Evolutionary conservation across 2,329 filamentous ascomycete species (phyloP).

Genomic region (Akanthomyces muscarius): DNA sequence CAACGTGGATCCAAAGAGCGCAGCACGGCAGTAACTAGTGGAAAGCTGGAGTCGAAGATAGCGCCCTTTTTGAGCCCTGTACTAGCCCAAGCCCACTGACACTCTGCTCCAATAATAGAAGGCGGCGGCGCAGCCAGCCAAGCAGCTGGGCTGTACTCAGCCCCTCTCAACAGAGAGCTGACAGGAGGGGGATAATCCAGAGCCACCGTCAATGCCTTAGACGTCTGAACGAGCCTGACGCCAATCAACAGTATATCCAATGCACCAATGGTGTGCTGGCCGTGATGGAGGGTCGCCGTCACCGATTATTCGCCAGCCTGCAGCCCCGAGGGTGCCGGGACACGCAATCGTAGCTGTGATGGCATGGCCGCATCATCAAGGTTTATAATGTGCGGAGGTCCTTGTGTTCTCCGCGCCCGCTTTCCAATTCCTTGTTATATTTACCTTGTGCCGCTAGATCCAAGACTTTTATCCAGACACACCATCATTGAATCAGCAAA

Average conservation of each 20-base stretch:
- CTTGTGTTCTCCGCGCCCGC: neutral
- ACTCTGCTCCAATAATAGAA: conserved; percentile 8
- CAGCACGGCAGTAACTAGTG: neutral
- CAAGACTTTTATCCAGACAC: neutral
- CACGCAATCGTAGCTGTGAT: conserved; percentile 10
- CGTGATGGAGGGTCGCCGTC: neutral
- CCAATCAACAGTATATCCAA: neutral
- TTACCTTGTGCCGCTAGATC: neutral
- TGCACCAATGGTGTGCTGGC: neutral
- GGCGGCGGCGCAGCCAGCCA: neutral
- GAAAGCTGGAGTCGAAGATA: neutral
- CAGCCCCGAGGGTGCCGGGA: neutral
- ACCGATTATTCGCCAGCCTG: conserved; percentile 4
- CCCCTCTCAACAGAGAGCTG: neutral
- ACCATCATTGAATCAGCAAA: neutral
- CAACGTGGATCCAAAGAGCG: neutral
- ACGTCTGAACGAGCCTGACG: neutral
- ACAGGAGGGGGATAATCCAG: neutral
- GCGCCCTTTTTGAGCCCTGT: conserved; percentile 1
- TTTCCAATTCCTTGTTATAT: neutral
- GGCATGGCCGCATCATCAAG: conserved; percentile 15
- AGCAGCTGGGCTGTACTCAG: neutral
- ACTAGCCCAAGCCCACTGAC: neutral
- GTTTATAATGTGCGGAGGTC: conserved; percentile 1
- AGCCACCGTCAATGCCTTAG: neutral